Evolutionary conservation across 495 filamentous ascomycete genomes (phyloP).

Genomic region (Tuber indicum): DNA sequence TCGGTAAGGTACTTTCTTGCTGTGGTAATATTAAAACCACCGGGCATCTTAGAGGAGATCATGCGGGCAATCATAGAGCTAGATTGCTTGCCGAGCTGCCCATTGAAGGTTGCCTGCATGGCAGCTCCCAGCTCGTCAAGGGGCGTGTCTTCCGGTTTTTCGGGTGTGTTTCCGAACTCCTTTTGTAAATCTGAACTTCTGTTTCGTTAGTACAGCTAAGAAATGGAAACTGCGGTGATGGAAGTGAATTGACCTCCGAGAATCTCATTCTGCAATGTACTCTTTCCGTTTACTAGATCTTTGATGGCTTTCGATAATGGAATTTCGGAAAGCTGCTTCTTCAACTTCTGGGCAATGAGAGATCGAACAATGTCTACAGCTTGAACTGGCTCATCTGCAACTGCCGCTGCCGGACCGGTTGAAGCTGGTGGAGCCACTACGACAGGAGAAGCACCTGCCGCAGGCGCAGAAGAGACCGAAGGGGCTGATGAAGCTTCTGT

Average conservation of each 20-base stretch:
- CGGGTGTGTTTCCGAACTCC: conserved; percentile 95
- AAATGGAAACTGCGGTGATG: conserved; percentile 1
- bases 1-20: conserved; percentile 92
- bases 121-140: conserved; percentile 90
- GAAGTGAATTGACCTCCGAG: conserved; percentile 22
- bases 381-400: conserved; percentile 77
- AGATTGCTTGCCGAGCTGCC: conserved; percentile 94
- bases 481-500: conserved; percentile 47
- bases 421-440: conserved; percentile 51
- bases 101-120: conserved; percentile 97
- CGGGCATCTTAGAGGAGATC: conserved; percentile 98
- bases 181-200: conserved; percentile 88
- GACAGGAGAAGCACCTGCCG: conserved; percentile 51
- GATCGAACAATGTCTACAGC: conserved; percentile 85
- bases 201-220: conserved; percentile 42
- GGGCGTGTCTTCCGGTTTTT: conserved; percentile 96
- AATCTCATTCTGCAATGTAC: conserved; percentile 39
- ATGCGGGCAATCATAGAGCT: conserved; percentile 86
- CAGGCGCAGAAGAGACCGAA: conserved; percentile 47
- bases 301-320: conserved; percentile 97
- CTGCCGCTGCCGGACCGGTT: conserved; percentile 78
- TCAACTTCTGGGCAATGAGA: conserved; percentile 95
- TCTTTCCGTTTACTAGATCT: conserved; percentile 92
- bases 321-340: conserved; percentile 83
- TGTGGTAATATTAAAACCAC: conserved; percentile 95